Conservation (phyloP, 805 yeast species). For the Ogataea paradorogensis region DNA sequence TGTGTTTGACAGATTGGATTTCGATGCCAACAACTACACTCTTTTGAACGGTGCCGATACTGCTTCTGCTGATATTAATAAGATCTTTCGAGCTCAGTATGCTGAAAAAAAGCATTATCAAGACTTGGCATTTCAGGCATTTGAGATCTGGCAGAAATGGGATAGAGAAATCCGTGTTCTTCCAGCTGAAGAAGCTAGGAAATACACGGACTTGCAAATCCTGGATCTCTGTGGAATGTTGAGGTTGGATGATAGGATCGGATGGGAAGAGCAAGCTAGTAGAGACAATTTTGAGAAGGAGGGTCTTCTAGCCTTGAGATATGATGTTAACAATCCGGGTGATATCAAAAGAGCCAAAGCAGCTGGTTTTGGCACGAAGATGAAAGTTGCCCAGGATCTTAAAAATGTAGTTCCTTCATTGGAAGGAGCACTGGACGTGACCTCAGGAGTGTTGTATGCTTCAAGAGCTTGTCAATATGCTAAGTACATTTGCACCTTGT, state of each 20-base stretch:
- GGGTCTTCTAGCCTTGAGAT: constrained; percentile 31
- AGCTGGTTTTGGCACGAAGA: constrained; percentile 28
- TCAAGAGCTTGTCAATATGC: constrained; percentile 34
- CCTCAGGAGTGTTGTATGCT: constrained; percentile 36
- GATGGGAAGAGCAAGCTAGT: constrained; percentile 28
- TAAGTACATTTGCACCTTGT: constrained; percentile 23
- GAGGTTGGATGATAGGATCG: constrained; percentile 27
- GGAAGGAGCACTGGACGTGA: constrained; percentile 29
- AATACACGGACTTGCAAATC: constrained; percentile 25
- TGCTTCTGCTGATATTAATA: constrained; percentile 41
- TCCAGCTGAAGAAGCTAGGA: constrained; percentile 26
- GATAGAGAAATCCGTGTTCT: constrained; percentile 22
- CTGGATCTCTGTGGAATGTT: constrained; percentile 30
- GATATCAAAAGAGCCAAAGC: constrained; percentile 34
- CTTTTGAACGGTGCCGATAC: constrained; percentile 39
- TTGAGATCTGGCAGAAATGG: constrained; percentile 27
- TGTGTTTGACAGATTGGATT: constrained; percentile 38
- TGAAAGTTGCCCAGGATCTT: constrained; percentile 21
- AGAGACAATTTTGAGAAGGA: constrained; percentile 25
- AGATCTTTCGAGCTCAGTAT: constrained; percentile 38
- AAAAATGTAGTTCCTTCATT: constrained; percentile 17
- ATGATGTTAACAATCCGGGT: constrained; percentile 27
- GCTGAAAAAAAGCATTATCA: constrained; percentile 37
- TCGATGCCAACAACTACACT: constrained; percentile 27
- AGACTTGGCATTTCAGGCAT: constrained; percentile 29